phyloP scores from a whole-genome alignment of 2,329 filamentous ascomycete species.

The Ophioceras dolichostomum region DNA sequence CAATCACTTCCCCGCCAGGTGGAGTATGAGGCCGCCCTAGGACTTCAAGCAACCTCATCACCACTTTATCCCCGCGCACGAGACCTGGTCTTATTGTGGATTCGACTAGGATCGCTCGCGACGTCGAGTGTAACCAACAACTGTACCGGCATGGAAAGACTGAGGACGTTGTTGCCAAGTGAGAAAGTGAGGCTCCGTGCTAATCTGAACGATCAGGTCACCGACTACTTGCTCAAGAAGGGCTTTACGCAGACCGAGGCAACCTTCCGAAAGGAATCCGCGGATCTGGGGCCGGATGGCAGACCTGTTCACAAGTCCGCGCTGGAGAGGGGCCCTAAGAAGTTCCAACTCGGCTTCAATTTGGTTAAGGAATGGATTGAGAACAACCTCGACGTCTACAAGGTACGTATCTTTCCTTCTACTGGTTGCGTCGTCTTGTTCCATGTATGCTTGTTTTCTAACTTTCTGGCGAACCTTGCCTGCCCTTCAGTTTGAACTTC shows the following conservation, averaged over 20 bases:
- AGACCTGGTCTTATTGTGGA: no score
- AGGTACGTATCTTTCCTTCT: slow-evolving; percentile 35
- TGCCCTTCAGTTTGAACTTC: slow-evolving; percentile 59
- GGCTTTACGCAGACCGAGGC: slow-evolving; percentile 90
- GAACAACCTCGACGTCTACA: slow-evolving; percentile 87
- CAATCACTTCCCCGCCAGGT: no score
- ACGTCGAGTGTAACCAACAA: no score
- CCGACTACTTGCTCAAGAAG: slow-evolving; percentile 92
- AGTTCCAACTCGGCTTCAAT: slow-evolving; percentile 64
- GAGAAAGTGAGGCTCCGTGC: no score
- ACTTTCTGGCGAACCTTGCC: slow-evolving; percentile 1
- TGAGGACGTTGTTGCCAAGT: no score
- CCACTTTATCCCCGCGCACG: no score
- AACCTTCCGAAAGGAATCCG: slow-evolving; percentile 81
- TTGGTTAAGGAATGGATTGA: slow-evolving; percentile 76
- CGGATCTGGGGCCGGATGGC: slow-evolving; percentile 69
- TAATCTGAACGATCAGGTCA: no score
- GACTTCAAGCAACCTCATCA: no score
- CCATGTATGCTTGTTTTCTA: slow-evolving; percentile 5
- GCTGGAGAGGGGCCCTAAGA: slow-evolving; percentile 61
- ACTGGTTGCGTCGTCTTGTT: background rate
- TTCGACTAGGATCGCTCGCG: no score
- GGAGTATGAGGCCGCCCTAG: no score
- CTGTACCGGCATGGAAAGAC: no score
- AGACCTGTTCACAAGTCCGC: slow-evolving; percentile 54